phyloP scores from a whole-genome alignment of 352 stramenopile genomes.

The Globisporangium paroecandrum region DNA sequence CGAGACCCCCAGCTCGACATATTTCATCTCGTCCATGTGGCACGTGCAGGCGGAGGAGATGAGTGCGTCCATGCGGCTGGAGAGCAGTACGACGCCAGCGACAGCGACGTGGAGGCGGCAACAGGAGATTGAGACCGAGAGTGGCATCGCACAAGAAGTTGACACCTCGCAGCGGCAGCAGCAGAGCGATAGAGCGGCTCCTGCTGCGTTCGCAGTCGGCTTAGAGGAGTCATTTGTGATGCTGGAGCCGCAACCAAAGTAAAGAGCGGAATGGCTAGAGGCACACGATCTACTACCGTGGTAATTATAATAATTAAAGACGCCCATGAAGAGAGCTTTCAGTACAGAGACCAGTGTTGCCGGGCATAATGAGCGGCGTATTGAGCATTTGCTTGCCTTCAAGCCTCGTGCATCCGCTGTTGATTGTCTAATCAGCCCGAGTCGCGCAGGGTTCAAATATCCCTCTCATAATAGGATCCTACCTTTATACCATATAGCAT shows the following conservation, averaged over 20 bases:
- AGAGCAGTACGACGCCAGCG: conserved; percentile 12
- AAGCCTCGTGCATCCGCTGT: not conserved
- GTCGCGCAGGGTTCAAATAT: not conserved
- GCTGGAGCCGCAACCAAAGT: conserved; percentile 40
- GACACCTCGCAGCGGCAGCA: not conserved
- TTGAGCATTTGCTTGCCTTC: not conserved
- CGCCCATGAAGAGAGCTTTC: not conserved
- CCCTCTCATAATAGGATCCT: not conserved
- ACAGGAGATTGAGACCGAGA: conserved; percentile 14
- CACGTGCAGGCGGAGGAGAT: conserved; percentile 76
- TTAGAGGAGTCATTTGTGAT: conserved; percentile 78
- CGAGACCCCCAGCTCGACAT: conserved; percentile 51
- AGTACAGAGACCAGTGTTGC: not conserved
- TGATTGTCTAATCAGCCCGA: not conserved
- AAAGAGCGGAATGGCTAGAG: conserved; percentile 1
- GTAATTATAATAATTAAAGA: conserved; percentile 11
- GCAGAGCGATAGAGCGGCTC: conserved; percentile 12
- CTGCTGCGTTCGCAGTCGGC: conserved; percentile 10
- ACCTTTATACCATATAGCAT: not conserved
- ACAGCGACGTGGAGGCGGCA: not conserved
- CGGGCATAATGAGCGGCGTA: not conserved
- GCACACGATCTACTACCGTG: not conserved
- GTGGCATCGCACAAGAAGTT: not conserved
- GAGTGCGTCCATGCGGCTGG: conserved; percentile 58
- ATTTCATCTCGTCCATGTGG: conserved; percentile 82